Conservation (phyloP, 495 filamentous ascomycete species). For the Hypoxylon crocopeplum region DNA sequence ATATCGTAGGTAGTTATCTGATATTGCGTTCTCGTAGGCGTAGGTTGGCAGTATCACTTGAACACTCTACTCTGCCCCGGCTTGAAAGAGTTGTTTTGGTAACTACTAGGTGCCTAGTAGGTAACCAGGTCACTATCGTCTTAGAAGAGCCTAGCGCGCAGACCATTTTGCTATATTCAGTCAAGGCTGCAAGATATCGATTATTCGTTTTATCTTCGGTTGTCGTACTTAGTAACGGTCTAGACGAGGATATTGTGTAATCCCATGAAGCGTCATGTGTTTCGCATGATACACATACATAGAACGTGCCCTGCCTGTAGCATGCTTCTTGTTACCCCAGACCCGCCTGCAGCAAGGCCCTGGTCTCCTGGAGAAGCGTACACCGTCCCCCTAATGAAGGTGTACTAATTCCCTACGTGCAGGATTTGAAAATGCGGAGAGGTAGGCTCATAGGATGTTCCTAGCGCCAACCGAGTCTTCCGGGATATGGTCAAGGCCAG, state of each 20-base stretch:
- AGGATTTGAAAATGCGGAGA: conserved; percentile 8
- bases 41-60: background rate
- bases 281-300: too few relatives aligned
- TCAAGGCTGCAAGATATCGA: too few relatives aligned
- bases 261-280: background rate
- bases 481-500: conserved; percentile 9
- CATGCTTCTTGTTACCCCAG: conserved; percentile 19
- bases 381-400: background rate
- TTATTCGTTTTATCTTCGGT: too few relatives aligned
- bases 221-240: too few relatives aligned
- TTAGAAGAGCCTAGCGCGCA: too few relatives aligned
- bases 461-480: conserved; percentile 16
- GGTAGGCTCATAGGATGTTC: background rate
- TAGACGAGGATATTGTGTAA: background rate
- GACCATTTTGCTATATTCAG: too few relatives aligned
- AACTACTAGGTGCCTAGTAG: background rate
- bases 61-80: background rate
- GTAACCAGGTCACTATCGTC: too few relatives aligned
- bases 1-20: too few relatives aligned
- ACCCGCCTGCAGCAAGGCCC: conserved; percentile 1
- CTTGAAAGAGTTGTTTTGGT: background rate
- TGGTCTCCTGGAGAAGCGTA: background rate
- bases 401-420: background rate
- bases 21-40: too few relatives aligned
- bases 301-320: too few relatives aligned